These are phyloP conservation scores for Linum trigynum DNA, from an alignment of 345 rosid species.

Conservation along the genomic window DNA sequence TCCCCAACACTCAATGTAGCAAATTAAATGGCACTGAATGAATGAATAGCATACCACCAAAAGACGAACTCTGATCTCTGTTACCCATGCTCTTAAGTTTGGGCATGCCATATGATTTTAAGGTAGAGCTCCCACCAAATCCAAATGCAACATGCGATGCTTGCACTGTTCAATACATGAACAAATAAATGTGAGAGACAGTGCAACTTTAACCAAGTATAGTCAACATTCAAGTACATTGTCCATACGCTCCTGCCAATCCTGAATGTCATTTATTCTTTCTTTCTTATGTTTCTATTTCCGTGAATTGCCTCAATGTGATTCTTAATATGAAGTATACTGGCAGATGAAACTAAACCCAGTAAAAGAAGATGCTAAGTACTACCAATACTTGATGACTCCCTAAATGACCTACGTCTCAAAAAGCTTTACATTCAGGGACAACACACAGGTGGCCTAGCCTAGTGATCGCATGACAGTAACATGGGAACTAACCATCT, in stretches of 20 bases:
- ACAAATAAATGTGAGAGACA: neutral
- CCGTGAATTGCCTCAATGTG: neutral
- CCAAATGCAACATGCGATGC: slow-evolving; percentile 48
- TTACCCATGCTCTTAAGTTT: slow-evolving; percentile 22
- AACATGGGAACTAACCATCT: too few relatives aligned
- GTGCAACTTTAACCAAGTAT: slow-evolving; percentile 2
- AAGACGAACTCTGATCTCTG: slow-evolving; percentile 14
- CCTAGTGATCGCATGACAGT: too few relatives aligned
- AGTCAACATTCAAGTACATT: neutral
- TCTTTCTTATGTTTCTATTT: neutral
- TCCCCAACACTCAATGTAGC: slow-evolving; percentile 5
- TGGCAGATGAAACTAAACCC: neutral
- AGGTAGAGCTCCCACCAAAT: slow-evolving; percentile 29
- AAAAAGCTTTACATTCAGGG: neutral
- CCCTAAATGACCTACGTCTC: neutral
- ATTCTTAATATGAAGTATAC: neutral
- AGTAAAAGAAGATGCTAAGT: too few relatives aligned
- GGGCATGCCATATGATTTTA: slow-evolving; percentile 32
- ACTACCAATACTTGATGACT: neutral
- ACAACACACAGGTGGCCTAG: too few relatives aligned
- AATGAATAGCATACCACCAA: slow-evolving; percentile 17
- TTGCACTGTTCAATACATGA: slow-evolving; percentile 23
- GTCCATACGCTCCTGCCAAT: neutral
- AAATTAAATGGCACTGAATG: neutral
- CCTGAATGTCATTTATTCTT: too few relatives aligned